Evolutionary conservation across 371 early-diverging fungal species (phyloP).

Genomic region (Chytridiales sp.): DNA sequence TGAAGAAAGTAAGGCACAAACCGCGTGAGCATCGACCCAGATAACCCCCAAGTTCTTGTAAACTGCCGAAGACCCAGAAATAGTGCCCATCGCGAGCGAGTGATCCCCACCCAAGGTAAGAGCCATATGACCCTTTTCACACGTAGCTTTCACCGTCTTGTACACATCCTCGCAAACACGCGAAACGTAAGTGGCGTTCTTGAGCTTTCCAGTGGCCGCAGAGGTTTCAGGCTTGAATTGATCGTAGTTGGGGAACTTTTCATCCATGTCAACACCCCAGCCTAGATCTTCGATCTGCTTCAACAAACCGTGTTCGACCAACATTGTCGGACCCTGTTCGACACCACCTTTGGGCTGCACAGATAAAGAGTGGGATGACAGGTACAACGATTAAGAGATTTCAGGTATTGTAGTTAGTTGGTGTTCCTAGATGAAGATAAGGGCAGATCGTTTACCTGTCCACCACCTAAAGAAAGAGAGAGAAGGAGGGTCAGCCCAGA

Average conservation of each 20-base stretch:
- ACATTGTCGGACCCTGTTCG: slow-evolving; percentile 80
- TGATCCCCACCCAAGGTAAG: slow-evolving; percentile 96
- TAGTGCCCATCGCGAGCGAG: slow-evolving; percentile 87
- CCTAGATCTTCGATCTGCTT: slow-evolving; percentile 82
- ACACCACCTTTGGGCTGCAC: slow-evolving; percentile 86
- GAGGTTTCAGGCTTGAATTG: slow-evolving; percentile 30
- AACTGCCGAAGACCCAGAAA: slow-evolving; percentile 76
- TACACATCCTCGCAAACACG: slow-evolving; percentile 71
- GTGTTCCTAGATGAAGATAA: no score
- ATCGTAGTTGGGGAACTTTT: slow-evolving; percentile 58
- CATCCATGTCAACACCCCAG: slow-evolving; percentile 67
- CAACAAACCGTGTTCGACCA: slow-evolving; percentile 81
- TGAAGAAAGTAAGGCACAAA: slow-evolving; percentile 46
- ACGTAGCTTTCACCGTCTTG: slow-evolving; percentile 62
- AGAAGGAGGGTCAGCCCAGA: not conserved
- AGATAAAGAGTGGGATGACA: no score
- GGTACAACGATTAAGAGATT: no score
- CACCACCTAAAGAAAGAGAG: slow-evolving; percentile 13
- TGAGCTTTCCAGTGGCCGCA: slow-evolving; percentile 77
- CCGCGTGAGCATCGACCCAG: slow-evolving; percentile 97
- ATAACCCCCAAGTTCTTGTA: slow-evolving; percentile 86
- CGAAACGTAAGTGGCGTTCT: slow-evolving; percentile 84
- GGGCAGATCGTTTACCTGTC: slow-evolving; percentile 18
- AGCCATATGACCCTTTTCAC: slow-evolving; percentile 72
- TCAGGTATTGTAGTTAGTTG: no score